Conservation (phyloP, 2,329 filamentous ascomycete species). For the Amauroascus verrucosus region DNA sequence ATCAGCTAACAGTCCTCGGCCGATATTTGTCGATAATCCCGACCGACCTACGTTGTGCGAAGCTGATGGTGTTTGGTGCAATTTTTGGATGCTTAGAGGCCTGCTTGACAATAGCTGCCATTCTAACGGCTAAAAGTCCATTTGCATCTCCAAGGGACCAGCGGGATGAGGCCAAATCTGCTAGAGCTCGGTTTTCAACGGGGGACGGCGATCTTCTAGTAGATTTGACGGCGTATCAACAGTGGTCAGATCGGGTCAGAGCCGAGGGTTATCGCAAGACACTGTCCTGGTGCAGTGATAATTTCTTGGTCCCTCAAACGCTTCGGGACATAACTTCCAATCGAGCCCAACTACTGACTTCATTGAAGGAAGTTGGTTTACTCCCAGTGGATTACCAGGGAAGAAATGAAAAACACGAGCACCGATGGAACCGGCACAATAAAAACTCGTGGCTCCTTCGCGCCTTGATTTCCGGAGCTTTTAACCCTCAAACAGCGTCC, state of each 20-base stretch:
- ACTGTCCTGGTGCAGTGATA: constrained; percentile 67
- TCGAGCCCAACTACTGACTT: constrained; percentile 70
- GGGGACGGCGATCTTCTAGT: constrained; percentile 82
- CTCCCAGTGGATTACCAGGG: constrained; percentile 45
- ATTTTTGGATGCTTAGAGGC: constrained; percentile 89
- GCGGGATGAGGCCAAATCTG: constrained; percentile 69
- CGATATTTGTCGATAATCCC: constrained; percentile 92
- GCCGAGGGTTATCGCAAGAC: constrained; percentile 37
- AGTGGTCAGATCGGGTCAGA: constrained; percentile 61
- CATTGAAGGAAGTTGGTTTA: constrained; percentile 78
- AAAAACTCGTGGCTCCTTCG: constrained; percentile 48
- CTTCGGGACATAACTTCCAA: constrained; percentile 83
- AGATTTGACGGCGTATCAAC: constrained; percentile 71
- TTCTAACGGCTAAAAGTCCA: constrained; percentile 78
- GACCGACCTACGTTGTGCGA: constrained; percentile 82
- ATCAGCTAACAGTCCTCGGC: constrained; percentile 80
- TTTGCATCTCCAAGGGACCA: constrained; percentile 77
- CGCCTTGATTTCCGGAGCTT: constrained; percentile 61
- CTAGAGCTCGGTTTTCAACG: constrained; percentile 60
- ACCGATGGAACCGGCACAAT: constrained; percentile 29
- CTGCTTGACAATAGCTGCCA: constrained; percentile 77
- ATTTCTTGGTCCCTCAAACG: constrained; percentile 74
- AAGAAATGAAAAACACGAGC: constrained; percentile 31
- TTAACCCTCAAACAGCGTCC: constrained; percentile 76
- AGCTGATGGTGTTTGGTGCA: constrained; percentile 88